Evolutionary conservation across 2,329 filamentous ascomycete genomes (phyloP).

Genomic region (Colletotrichum tofieldiae): DNA sequence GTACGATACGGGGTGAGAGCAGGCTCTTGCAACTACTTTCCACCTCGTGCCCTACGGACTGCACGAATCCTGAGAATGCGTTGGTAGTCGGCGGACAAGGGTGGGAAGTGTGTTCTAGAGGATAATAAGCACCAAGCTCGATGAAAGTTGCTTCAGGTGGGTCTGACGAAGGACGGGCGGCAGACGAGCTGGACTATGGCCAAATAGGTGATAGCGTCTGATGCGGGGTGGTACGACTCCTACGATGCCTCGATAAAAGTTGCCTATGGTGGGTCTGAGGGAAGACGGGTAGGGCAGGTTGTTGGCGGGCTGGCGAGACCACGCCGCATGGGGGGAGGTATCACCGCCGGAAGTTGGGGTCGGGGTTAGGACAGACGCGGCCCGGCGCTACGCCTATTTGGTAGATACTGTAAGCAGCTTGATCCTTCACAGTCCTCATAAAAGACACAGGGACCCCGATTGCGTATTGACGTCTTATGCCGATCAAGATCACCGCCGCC

Average conservation of each 20-base stretch:
- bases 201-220: neutral
- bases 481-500: neutral
- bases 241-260: conserved; percentile 24
- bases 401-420: neutral
- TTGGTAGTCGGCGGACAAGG: neutral
- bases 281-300: neutral
- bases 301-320: neutral
- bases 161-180: neutral
- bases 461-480: neutral
- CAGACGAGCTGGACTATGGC: neutral
- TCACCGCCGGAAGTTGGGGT: neutral
- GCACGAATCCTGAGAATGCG: neutral
- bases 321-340: neutral
- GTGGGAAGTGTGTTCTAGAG: neutral
- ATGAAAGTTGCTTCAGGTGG: neutral
- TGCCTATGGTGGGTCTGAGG: conserved; percentile 18
- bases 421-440: neutral
- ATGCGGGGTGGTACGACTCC: neutral
- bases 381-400: neutral
- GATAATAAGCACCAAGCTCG: neutral
- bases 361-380: neutral
- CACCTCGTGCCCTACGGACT: neutral
- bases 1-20: neutral
- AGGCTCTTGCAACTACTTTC: neutral
- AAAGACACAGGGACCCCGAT: neutral